Conservation (phyloP, 1,139 yeast species). For the Hyphopichia khmerensis region DNA sequence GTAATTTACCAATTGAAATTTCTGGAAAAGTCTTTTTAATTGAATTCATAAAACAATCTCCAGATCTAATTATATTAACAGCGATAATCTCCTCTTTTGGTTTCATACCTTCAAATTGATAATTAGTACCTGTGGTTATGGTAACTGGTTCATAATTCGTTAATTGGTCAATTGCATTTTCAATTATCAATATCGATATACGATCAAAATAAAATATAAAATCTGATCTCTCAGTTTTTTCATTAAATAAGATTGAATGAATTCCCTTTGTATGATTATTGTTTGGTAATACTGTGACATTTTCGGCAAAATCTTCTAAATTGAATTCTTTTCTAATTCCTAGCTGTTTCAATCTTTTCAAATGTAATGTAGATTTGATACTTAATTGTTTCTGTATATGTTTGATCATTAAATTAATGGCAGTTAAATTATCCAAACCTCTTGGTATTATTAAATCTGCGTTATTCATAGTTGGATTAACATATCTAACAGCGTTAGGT, state of each 20-base stretch:
- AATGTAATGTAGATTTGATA: slow-evolving; percentile 63
- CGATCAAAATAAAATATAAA: slow-evolving; percentile 86
- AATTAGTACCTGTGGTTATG: slow-evolving; percentile 48
- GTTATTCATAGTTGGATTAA: slow-evolving; percentile 72
- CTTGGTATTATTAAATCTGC: slow-evolving; percentile 90
- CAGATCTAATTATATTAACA: slow-evolving; percentile 81
- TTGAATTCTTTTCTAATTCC: slow-evolving; percentile 41
- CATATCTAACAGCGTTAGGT: slow-evolving; percentile 80
- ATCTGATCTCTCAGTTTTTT: slow-evolving; percentile 60
- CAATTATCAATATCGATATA: slow-evolving; percentile 67
- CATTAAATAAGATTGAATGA: slow-evolving; percentile 65
- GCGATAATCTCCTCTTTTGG: slow-evolving; percentile 58
- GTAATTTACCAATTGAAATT: slow-evolving; percentile 73
- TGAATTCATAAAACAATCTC: slow-evolving; percentile 86
- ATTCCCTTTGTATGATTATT: slow-evolving; percentile 74
- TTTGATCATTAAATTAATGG: slow-evolving; percentile 72
- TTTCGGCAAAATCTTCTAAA: slow-evolving; percentile 24
- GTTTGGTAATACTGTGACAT: slow-evolving; percentile 42
- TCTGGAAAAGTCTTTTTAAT: slow-evolving; percentile 75
- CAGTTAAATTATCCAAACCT: slow-evolving; percentile 79
- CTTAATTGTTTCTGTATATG: slow-evolving; percentile 76
- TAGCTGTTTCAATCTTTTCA: slow-evolving; percentile 54
- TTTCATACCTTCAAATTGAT: slow-evolving; percentile 36
- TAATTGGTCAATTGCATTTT: slow-evolving; percentile 58
- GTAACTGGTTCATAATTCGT: slow-evolving; percentile 23